Conservation (phyloP, 306 rosid species). For the Corylus heterophylla region DNA sequence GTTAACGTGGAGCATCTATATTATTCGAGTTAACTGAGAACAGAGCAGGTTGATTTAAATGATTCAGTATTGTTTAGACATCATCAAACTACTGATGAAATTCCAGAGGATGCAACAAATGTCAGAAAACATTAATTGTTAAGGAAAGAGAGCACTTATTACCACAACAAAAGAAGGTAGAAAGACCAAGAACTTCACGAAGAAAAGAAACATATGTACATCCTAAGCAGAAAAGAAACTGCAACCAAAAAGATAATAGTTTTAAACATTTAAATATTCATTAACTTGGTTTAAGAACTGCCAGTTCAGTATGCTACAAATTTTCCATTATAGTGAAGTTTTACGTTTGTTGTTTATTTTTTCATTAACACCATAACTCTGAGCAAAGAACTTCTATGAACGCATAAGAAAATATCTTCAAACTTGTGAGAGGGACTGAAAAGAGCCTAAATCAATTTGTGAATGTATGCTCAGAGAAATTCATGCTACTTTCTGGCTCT, state of each 20-base stretch:
- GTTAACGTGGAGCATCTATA: neutral
- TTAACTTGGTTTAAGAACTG: slow-evolving; percentile 28
- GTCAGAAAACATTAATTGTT: too few relatives aligned
- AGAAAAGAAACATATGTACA: slow-evolving; percentile 21
- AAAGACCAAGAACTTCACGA: slow-evolving; percentile 21
- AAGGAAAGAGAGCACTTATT: neutral
- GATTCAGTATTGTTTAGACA: neutral
- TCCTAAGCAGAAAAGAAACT: slow-evolving; percentile 32
- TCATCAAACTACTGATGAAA: neutral
- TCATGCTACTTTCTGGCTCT: neutral
- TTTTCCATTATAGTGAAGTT: slow-evolving; percentile 19
- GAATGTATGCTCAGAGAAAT: neutral
- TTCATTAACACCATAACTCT: neutral
- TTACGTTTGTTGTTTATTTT: neutral
- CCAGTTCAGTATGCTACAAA: neutral
- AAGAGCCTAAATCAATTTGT: neutral
- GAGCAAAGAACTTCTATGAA: neutral
- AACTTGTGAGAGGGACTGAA: neutral
- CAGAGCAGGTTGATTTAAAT: neutral
- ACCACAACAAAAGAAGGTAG: neutral
- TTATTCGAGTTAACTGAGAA: neutral
- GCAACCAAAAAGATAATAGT: slow-evolving; percentile 24
- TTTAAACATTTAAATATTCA: slow-evolving; percentile 34
- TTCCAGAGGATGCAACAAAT: neutral
- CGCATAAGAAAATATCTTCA: neutral